Percentiles rank a stretch among this genome's conserved stretches.
These are phyloP conservation scores for Alnus glutinosa DNA, from an alignment of 306 rosid genomes.

Conservation along the genomic window DNA sequence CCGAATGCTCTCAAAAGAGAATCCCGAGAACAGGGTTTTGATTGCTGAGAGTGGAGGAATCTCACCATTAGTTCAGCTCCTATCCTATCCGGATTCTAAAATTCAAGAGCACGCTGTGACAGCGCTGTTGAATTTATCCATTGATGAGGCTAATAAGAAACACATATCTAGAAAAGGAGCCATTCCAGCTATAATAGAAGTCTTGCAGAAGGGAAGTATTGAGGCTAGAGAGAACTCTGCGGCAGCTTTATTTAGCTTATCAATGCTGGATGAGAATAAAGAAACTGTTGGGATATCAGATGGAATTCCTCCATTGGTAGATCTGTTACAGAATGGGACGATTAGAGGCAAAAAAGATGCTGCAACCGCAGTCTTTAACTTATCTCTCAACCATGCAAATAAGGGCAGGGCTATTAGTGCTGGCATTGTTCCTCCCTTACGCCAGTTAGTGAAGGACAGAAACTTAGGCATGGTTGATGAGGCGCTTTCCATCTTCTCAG, in stretches of 20 bases:
- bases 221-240: conserved; percentile 88
- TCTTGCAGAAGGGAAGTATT: conserved; percentile 57
- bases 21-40: conserved; percentile 64
- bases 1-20: conserved; percentile 77
- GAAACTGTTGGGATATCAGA: conserved; percentile 54
- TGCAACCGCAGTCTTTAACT: conserved; percentile 73
- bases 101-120: conserved; percentile 85
- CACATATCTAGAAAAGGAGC: conserved; percentile 72
- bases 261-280: conserved; percentile 80
- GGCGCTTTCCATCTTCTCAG: conserved; percentile 70
- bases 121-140: conserved; percentile 72
- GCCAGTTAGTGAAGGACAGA: conserved; percentile 47
- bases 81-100: conserved; percentile 69
- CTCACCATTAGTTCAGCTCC: conserved; percentile 60
- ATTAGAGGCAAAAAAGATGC: conserved; percentile 87
- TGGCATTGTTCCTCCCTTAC: conserved; percentile 63
- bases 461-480: conserved; percentile 81
- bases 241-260: conserved; percentile 81
- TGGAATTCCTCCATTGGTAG: conserved; percentile 70
- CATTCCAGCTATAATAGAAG: conserved; percentile 73
- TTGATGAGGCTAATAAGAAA: conserved; percentile 73
- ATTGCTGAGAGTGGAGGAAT: conserved; percentile 77
- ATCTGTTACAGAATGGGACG: conserved; percentile 58
- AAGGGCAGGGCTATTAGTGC: conserved; percentile 67
- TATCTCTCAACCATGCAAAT: conserved; percentile 62